Conservation (phyloP, 768 basidiomycete genomes). For the Amylocystis lapponica region DNA sequence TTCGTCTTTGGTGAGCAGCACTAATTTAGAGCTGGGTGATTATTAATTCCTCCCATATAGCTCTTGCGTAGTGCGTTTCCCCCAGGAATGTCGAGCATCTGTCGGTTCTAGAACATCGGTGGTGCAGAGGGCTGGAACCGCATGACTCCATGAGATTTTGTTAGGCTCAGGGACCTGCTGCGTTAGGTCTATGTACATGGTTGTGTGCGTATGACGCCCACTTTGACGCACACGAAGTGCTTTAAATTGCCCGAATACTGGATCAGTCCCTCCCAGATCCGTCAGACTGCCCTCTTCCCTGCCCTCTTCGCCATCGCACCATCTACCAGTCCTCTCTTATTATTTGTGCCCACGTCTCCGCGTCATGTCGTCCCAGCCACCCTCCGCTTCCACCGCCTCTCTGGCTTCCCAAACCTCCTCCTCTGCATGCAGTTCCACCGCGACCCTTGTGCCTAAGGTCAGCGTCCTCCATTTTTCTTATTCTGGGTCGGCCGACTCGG, state of each 20-base stretch:
- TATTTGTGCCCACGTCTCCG: neutral
- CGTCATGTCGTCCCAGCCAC: neutral
- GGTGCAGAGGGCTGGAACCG: no score
- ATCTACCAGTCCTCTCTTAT: neutral
- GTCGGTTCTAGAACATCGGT: no score
- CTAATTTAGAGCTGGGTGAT: no score
- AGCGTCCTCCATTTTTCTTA: neutral
- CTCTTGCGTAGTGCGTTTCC: no score
- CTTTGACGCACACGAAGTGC: no score
- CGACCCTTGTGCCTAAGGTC: slow-evolving; percentile 9
- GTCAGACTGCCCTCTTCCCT: neutral
- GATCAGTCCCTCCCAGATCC: no score
- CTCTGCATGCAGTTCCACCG: slow-evolving; percentile 6
- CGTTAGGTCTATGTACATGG: neutral
- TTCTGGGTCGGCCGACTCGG: neutral
- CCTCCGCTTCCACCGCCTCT: slow-evolving; percentile 5
- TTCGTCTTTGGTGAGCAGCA: no score
- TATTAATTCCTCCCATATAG: no score
- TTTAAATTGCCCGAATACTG: no score
- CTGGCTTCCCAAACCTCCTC: slow-evolving; percentile 1
- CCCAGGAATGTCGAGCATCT: no score
- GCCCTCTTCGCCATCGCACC: neutral
- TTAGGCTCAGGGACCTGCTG: neutral
- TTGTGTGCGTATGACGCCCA: no score
- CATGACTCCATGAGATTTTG: no score